Evolutionary conservation across 2,329 filamentous ascomycete genomes (phyloP), one percentile per base, ranked within the genome.

Genomic region (Aspergillus arachidicola): DNA sequence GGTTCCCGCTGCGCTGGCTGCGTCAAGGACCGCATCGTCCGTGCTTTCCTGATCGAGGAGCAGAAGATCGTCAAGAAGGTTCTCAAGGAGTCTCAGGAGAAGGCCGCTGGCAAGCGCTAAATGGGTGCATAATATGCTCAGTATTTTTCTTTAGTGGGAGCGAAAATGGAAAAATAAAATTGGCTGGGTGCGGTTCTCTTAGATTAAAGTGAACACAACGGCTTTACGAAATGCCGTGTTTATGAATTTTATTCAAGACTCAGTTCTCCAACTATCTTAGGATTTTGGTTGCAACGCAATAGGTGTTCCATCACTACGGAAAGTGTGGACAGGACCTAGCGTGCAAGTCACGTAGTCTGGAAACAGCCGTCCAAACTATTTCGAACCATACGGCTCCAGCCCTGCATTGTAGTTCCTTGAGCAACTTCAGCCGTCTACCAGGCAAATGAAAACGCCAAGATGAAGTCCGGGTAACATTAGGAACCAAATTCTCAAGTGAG

Each of bases 41-140:
- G 95, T 76, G 95, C 95, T 71, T 99, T 99, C 91, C 86, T 99
- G 82, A 98, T 99, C 73, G 96, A 99, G 88, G 95, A 99, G 90
- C 95, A 99, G 89, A 99, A 99, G 92, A 98, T 99, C 78, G 95
- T 99, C 85, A 99, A 99, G 93, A 99, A 99, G 92, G 95, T 99
- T 78, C 89, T 98, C 82, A 97, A 97, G 91, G 94, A 98, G 88
- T 89, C 87, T 69, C 92, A 96, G 86, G 91, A 92, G 87, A 91
- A 80, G 77, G 75, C 77, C 68, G 70, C 74, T 59, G 77, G 75
- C 71, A 80, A 81, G 78, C 78, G 78, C 73, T 81, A 80, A 80
- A 73, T 66, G 69, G 58, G 68, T 71, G 66, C 68, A 71, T 73
- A 71, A 69, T 71, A 71, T 72, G 72, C 69, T 73, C 73, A 73